Base-by-base conservation (phyloP, 495 filamentous ascomycete genomes). In the Penicillium desertorum region DNA sequence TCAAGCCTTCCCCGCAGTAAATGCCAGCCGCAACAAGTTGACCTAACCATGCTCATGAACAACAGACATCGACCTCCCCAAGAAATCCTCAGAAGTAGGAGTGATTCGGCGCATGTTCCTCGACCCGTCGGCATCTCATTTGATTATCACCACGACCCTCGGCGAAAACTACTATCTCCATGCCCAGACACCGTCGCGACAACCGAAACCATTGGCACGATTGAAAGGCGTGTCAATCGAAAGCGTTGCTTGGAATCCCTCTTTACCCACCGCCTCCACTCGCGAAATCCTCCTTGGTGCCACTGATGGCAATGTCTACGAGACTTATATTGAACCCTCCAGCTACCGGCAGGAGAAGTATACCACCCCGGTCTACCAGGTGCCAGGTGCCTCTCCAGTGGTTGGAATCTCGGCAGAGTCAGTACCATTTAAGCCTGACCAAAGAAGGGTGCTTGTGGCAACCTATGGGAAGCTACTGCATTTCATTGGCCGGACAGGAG, bases 101-200 rank as follows among this genome's bases (percentile, higher is more conserved):
- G 79, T 95, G 23, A 98, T 98, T 64, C 88, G 89, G 48, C 88
- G 88, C 71, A 89, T 98, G 84, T 98, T 98, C 73, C 86, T 98
- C 54, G 94, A 98, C 66, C 95, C 94, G 5, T 94, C 92, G 9
- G 93, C 95, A 25, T 96, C 91, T 3, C 94, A 98, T 74, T 74
- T 98, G 17, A 84, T 98, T 56, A 88, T 98, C 61, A 89, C 87
- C 64, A 98, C 94, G 2, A 88, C 91, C 11, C 83, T 91, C 23
- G 91, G 90, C 69, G 94, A 98, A 72, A 98, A 96, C 72, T 98
- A 91, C 78, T 98, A 98, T 71, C 86, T 98, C 11, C 94, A 98
- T 70, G 92, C 91, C 27, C 94, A 98, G 69, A 93, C 53, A 41
- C 53, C 44, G 16, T 55, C 91, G 30, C 84, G 89, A 57, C 89